phyloP scores from a whole-genome alignment of 1,284 basidiomycete species.

The Ganoderma lucidum region DNA sequence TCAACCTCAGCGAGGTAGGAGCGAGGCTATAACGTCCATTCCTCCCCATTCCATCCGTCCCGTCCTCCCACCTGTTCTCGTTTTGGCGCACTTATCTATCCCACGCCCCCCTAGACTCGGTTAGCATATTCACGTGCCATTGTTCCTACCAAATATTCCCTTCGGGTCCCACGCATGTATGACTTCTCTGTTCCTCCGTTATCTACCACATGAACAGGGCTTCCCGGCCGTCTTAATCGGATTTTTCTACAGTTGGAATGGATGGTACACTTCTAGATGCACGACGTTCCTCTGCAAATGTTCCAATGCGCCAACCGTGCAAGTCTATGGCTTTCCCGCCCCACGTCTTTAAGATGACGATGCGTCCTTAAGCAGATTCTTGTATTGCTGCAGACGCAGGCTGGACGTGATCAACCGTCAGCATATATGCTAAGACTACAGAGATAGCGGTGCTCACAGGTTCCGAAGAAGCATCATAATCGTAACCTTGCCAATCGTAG shows the following conservation, averaged over 20 bases:
- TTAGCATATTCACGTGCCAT: slow-evolving; percentile 15
- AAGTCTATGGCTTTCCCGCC: neutral
- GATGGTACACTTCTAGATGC: slow-evolving; percentile 17
- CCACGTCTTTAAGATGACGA: slow-evolving; percentile 13
- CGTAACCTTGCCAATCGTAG: slow-evolving; percentile 96
- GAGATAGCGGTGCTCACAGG: slow-evolving; percentile 61
- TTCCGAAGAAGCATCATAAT: slow-evolving; percentile 97
- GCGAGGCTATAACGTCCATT: slow-evolving; percentile 38
- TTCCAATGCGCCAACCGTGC: neutral
- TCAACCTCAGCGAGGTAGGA: slow-evolving; percentile 47
- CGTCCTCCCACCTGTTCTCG: neutral
- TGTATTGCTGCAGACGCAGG: slow-evolving; percentile 78
- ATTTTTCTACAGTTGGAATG: slow-evolving; percentile 10
- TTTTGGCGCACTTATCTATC: slow-evolving; percentile 12
- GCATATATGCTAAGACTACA: neutral
- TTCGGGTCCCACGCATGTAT: slow-evolving; percentile 1
- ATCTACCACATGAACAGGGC: slow-evolving; percentile 19
- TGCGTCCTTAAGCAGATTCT: slow-evolving; percentile 43
- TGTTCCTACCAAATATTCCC: neutral
- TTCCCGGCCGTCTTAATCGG: slow-evolving; percentile 16
- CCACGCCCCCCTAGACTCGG: slow-evolving; percentile 26
- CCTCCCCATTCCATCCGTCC: neutral
- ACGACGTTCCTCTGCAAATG: neutral
- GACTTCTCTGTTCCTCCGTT: slow-evolving; percentile 12
- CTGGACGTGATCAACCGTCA: slow-evolving; percentile 45